Evolutionary conservation across 148 eudicot genomes (phyloP).

Genomic region (Cornus kousa): DNA sequence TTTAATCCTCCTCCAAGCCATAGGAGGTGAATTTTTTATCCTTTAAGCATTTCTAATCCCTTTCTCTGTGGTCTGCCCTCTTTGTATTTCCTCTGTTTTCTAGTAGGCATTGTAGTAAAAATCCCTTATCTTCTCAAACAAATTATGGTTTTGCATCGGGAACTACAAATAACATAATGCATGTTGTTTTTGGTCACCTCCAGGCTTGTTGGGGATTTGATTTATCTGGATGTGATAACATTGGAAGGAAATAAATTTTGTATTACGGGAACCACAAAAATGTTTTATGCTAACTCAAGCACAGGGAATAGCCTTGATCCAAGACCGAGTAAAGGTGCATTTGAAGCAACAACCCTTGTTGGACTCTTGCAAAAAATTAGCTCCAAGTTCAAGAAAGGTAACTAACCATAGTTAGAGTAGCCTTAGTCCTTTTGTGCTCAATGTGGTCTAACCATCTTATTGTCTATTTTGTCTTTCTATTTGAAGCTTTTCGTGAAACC

Average conservation of each 20-base stretch:
- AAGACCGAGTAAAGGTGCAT: constrained; percentile 59
- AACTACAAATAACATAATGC: not conserved
- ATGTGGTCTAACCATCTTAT: not conserved
- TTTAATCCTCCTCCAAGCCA: constrained; percentile 96
- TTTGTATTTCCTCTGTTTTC: not conserved
- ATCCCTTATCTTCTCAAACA: not conserved
- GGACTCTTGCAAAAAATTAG: constrained; percentile 89
- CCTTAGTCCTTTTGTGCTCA: constrained; percentile 7
- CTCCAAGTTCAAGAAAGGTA: constrained; percentile 95
- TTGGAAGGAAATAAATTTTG: constrained; percentile 80
- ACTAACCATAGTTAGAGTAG: not conserved
- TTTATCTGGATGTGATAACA: constrained; percentile 84
- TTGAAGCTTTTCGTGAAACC: constrained; percentile 82
- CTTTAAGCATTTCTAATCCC: not conserved
- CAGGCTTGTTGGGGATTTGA: constrained; percentile 97
- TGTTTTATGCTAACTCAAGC: constrained; percentile 86
- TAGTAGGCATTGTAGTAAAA: not conserved
- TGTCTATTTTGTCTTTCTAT: constrained; percentile 4
- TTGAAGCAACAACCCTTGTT: constrained; percentile 82
- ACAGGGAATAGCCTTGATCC: constrained; percentile 65
- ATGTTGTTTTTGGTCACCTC: constrained; percentile 5
- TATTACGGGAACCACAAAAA: constrained; percentile 81
- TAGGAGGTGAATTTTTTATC: constrained; percentile 55
- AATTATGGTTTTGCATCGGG: not conserved
- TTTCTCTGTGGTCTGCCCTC: not conserved